phyloP scores from a whole-genome alignment of 2,329 filamentous ascomycete genomes.

The Teratosphaeria nubilosa region DNA sequence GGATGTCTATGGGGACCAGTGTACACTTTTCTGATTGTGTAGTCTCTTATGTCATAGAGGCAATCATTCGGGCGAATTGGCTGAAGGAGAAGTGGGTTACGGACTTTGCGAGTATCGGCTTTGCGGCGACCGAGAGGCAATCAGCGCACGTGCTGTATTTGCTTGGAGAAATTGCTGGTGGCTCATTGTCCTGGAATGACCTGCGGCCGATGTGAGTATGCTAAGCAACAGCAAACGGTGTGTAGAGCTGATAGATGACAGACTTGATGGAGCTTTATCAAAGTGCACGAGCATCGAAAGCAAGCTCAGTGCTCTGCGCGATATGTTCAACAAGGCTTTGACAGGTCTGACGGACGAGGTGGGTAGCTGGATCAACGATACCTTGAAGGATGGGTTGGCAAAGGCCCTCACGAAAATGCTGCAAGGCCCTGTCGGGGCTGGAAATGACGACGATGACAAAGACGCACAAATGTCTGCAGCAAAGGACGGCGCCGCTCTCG shows the following conservation, averaged over 20 bases:
- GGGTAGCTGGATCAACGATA: background rate
- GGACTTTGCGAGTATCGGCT: background rate
- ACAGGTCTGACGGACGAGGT: background rate
- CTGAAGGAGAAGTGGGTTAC: background rate
- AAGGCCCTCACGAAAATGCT: background rate
- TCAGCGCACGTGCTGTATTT: background rate
- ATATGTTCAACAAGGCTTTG: background rate
- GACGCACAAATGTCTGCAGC: background rate
- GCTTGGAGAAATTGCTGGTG: background rate
- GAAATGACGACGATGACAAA: background rate
- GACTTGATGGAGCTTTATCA: background rate
- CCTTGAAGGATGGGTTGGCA: background rate
- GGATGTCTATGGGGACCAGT: no score
- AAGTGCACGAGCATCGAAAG: background rate
- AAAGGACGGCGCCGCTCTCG: background rate
- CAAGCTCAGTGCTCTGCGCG: background rate
- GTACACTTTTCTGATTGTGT: background rate
- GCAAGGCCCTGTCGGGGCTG: background rate
- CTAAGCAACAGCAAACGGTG: background rate
- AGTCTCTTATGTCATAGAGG: background rate
- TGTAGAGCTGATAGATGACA: background rate
- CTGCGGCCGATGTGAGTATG: background rate
- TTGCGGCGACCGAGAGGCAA: background rate
- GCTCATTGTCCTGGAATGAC: background rate
- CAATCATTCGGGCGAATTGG: background rate